A percentile compares a stretch with the other conserved stretches of the same genome.
phyloP scores from a whole-genome alignment of 2,329 filamentous ascomycete genomes.

The Cladophialophora bantiana region DNA sequence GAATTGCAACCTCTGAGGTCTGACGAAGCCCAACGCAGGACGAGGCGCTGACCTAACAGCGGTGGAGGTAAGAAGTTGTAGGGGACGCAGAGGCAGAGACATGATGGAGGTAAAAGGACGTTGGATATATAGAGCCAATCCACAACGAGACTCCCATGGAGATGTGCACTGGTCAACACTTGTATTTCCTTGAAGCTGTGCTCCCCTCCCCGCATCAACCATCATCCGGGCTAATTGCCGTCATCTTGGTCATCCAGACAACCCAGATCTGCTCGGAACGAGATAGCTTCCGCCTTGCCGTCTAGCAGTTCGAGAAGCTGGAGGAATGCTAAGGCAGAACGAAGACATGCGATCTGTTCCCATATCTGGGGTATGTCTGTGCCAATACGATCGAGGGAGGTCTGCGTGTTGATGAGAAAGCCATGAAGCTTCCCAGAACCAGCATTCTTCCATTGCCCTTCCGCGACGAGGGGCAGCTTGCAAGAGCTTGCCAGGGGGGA shows the following conservation, averaged over 20 bases:
- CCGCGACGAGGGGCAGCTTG: background rate
- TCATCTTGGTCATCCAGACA: conserved; percentile 2
- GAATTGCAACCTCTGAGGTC: conserved; percentile 17
- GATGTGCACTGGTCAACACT: conserved; percentile 29
- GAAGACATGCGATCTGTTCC: background rate
- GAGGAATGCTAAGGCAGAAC: background rate
- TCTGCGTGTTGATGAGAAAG: background rate
- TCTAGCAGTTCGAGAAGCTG: background rate
- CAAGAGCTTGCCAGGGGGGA: background rate
- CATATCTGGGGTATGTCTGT: conserved; percentile 12
- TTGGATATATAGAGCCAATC: conserved; percentile 30
- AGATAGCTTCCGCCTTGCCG: background rate
- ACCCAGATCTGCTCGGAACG: background rate
- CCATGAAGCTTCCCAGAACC: background rate
- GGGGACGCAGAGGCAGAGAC: conserved; percentile 26
- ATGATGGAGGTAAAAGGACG: conserved; percentile 20
- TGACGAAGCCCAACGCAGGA: conserved; percentile 12
- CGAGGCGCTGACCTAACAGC: conserved; percentile 21
- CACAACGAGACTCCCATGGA: conserved; percentile 24
- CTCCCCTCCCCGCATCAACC: conserved; percentile 29
- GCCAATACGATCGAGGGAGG: conserved; percentile 13
- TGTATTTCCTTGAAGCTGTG: conserved; percentile 18
- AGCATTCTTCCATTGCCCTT: background rate
- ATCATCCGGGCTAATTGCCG: conserved; percentile 12
- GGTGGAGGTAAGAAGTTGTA: conserved; percentile 29